phyloP scores from a whole-genome alignment of 1,139 yeast species.

The Candida tropicalis region DNA sequence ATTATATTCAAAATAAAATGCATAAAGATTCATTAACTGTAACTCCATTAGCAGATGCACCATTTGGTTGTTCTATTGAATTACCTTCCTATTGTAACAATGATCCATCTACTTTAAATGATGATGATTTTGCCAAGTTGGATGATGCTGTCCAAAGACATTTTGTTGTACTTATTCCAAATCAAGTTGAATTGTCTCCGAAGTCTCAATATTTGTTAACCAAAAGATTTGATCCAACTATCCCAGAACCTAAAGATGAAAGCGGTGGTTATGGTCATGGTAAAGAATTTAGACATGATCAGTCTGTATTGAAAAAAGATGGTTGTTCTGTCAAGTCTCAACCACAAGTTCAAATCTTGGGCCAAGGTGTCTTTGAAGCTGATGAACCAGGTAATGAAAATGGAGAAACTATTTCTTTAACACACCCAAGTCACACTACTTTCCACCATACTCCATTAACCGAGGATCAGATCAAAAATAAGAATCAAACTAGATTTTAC shows the following conservation, averaged over 20 bases:
- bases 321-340: constrained; percentile 77
- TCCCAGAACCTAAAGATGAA: constrained; percentile 48
- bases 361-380: constrained; percentile 74
- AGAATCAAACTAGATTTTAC: constrained; percentile 75
- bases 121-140: constrained; percentile 62
- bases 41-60: constrained; percentile 51
- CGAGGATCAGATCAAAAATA: constrained; percentile 58
- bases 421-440: constrained; percentile 80
- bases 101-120: constrained; percentile 74
- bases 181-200: constrained; percentile 66
- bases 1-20: constrained; percentile 18
- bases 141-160: constrained; percentile 66
- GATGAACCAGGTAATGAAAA: constrained; percentile 67
- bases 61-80: constrained; percentile 68
- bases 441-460: constrained; percentile 72
- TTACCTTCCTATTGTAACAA: constrained; percentile 66
- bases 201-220: constrained; percentile 75
- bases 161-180: constrained; percentile 73
- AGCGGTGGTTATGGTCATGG: constrained; percentile 74
- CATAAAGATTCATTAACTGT: constrained; percentile 32
- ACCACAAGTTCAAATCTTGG: constrained; percentile 88
- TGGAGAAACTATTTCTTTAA: constrained; percentile 59
- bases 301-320: constrained; percentile 77
- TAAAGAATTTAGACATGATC: constrained; percentile 76
- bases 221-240: constrained; percentile 73